These are phyloP conservation scores for Babesia bovis DNA, from an alignment of 169 alveolate species.

Conservation along the genomic window DNA sequence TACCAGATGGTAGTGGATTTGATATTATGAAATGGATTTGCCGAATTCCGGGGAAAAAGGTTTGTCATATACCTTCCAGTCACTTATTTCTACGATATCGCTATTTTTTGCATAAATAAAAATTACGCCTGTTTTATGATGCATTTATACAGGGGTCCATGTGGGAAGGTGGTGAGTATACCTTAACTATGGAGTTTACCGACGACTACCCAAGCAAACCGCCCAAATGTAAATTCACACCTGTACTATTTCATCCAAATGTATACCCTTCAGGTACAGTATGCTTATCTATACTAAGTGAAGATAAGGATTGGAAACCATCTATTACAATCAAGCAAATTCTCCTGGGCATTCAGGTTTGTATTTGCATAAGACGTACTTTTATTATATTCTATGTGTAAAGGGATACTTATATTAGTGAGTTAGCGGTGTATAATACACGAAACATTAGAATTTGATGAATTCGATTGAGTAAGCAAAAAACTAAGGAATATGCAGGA, in stretches of 20 bases:
- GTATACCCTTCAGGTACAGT: constrained; percentile 98
- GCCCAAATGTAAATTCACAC: constrained; percentile 97
- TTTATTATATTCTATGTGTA: no score
- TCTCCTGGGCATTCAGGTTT: constrained; percentile 94
- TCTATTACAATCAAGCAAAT: constrained; percentile 96
- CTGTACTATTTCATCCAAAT: constrained; percentile 97
- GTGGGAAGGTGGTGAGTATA: constrained; percentile 98
- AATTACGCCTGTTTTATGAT: not conserved
- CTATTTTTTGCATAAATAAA: not conserved
- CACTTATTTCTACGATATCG: not conserved
- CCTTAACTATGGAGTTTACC: constrained; percentile 95
- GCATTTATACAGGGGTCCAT: constrained; percentile 75
- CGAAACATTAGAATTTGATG: not conserved
- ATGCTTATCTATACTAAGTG: constrained; percentile 96
- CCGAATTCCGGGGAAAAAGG: constrained; percentile 95
- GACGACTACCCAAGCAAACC: constrained; percentile 99
- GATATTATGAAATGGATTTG: constrained; percentile 96
- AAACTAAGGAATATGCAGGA: constrained; percentile 86
- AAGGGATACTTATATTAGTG: not conserved
- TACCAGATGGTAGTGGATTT: constrained; percentile 88
- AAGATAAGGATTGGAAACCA: constrained; percentile 99
- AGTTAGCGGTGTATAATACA: not conserved
- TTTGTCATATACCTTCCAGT: constrained; percentile 28
- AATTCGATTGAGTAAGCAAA: not conserved
- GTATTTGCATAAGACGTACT: not conserved